Conservation (phyloP, 2,329 filamentous ascomycete species). For the Sporothrix dimorphospora region DNA sequence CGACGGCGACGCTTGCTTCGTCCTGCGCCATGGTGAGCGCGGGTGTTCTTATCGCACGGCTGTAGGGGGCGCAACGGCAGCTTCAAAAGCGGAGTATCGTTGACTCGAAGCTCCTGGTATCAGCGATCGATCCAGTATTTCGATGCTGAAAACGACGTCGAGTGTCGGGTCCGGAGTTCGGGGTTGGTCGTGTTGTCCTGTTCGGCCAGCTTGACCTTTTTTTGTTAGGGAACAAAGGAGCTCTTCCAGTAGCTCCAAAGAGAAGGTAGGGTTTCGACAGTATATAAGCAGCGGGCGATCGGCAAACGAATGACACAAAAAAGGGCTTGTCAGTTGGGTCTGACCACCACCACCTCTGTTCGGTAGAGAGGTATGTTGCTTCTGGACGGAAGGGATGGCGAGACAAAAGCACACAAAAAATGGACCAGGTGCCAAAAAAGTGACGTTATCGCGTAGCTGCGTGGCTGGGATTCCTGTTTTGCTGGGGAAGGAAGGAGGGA, state of each 20-base stretch:
- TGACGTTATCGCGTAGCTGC: slow-evolving; percentile 25
- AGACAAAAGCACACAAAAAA: not conserved
- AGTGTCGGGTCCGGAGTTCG: not conserved
- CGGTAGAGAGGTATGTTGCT: slow-evolving; percentile 11
- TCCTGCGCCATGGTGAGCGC: slow-evolving; percentile 25
- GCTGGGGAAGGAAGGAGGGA: slow-evolving; percentile 4
- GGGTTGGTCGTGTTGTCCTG: not conserved
- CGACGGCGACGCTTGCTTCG: slow-evolving; percentile 27
- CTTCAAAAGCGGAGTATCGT: not conserved
- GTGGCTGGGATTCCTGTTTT: slow-evolving; percentile 24
- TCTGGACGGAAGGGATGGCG: not conserved
- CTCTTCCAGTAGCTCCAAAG: not conserved
- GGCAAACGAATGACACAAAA: not conserved
- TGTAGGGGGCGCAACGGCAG: not conserved
- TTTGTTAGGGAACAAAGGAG: slow-evolving; percentile 17
- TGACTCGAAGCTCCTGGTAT: not conserved
- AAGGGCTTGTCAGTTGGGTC: not conserved
- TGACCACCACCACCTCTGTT: slow-evolving; percentile 1
- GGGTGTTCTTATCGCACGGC: not conserved
- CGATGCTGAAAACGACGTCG: slow-evolving; percentile 1
- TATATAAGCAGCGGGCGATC: slow-evolving; percentile 5
- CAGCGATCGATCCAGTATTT: not conserved
- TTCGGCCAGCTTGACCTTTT: not conserved
- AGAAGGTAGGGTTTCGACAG: not conserved
- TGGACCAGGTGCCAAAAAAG: slow-evolving; percentile 5